phyloP scores from a whole-genome alignment of 352 stramenopile genomes.

The Phytopythium oedochilum region DNA sequence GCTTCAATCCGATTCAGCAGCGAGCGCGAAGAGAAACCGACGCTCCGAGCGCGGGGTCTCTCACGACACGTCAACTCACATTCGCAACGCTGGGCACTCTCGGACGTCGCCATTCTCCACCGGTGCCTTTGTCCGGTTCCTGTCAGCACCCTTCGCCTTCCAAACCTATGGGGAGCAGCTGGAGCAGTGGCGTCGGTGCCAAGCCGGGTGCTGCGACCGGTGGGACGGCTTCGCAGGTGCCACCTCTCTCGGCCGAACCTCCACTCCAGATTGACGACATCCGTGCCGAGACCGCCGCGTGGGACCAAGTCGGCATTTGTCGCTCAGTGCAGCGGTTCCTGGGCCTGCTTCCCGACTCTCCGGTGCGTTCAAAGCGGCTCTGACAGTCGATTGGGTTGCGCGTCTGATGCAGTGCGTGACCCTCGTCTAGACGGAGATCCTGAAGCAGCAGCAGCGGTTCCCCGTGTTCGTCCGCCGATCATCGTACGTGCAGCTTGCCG shows the following conservation, averaged over 20 bases:
- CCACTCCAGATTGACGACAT: conserved; percentile 55
- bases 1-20: too few relatives aligned
- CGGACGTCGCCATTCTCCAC: not conserved
- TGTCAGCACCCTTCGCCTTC: not conserved
- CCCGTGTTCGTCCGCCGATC: conserved; percentile 22
- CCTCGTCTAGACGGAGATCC: conserved; percentile 16
- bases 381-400: not conserved
- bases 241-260: not conserved
- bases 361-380: conserved; percentile 12
- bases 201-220: not conserved
- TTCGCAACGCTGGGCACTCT: not conserved
- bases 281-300: conserved; percentile 32
- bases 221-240: not conserved
- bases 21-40: too few relatives aligned
- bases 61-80: not conserved
- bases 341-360: conserved; percentile 49
- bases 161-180: not conserved
- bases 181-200: not conserved
- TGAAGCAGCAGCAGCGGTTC: conserved; percentile 40
- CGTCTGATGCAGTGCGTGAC: not conserved
- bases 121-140: not conserved
- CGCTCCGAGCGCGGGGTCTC: too few relatives aligned
- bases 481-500: conserved; percentile 12
- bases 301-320: conserved; percentile 50
- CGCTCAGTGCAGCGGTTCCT: conserved; percentile 52